Evolutionary conservation across 2,329 filamentous ascomycete species (phyloP).

Genomic region (Blastomyces percursus): DNA sequence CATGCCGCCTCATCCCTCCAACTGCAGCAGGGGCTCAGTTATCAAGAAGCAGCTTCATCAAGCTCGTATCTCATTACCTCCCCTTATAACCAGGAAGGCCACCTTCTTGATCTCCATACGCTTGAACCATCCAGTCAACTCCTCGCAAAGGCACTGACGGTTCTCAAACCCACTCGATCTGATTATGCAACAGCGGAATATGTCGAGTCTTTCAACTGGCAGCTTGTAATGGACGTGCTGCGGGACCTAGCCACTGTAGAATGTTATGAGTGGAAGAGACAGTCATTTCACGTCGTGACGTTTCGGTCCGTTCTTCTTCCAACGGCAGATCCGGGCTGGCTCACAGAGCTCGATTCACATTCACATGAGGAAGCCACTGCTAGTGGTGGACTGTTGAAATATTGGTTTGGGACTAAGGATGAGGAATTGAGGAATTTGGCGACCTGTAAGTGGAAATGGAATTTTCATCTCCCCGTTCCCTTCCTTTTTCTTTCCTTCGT

Average conservation of each 20-base stretch:
- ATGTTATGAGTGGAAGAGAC: slow-evolving; percentile 47
- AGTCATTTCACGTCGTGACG: slow-evolving; percentile 69
- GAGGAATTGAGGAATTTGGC: slow-evolving; percentile 63
- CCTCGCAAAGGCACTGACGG: slow-evolving; percentile 59
- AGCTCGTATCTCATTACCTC: slow-evolving; percentile 51
- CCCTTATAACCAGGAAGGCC: slow-evolving; percentile 59
- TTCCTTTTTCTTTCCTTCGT: slow-evolving; percentile 10
- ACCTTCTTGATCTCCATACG: slow-evolving; percentile 60
- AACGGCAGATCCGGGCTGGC: slow-evolving; percentile 54
- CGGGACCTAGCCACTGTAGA: slow-evolving; percentile 41
- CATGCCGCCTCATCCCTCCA: slow-evolving; percentile 27
- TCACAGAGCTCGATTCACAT: slow-evolving; percentile 63
- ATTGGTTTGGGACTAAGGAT: slow-evolving; percentile 78
- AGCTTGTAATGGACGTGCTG: slow-evolving; percentile 49
- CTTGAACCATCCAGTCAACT: slow-evolving; percentile 56
- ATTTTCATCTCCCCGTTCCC: neutral
- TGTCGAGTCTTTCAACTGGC: slow-evolving; percentile 66
- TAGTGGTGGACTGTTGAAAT: slow-evolving; percentile 78
- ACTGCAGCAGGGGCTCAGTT: slow-evolving; percentile 15
- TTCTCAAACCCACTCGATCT: slow-evolving; percentile 49
- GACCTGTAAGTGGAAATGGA: slow-evolving; percentile 47
- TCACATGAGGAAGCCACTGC: slow-evolving; percentile 70
- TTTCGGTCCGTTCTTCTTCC: slow-evolving; percentile 65
- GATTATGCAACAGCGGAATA: slow-evolving; percentile 73
- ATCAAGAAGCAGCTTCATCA: slow-evolving; percentile 11